phyloP scores from a whole-genome alignment of 495 filamentous ascomycete genomes.

The Penicillium silybi region DNA sequence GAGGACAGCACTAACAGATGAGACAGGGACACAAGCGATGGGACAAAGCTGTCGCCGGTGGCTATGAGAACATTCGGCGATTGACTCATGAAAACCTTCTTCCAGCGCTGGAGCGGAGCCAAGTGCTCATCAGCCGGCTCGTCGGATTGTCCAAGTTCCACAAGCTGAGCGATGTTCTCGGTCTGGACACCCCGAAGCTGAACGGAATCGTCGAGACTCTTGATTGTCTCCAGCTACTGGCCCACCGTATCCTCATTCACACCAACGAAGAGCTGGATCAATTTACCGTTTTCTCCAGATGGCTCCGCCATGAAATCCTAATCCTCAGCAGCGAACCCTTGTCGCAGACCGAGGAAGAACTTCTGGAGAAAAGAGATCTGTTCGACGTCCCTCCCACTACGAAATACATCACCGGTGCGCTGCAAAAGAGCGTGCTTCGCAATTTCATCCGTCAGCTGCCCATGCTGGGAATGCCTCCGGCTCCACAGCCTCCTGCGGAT shows the following conservation, averaged over 20 bases:
- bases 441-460: slow-evolving; percentile 43
- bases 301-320: slow-evolving; percentile 84
- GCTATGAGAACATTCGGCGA: slow-evolving; percentile 71
- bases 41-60: slow-evolving; percentile 78
- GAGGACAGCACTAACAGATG: slow-evolving; percentile 10
- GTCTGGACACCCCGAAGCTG: slow-evolving; percentile 56
- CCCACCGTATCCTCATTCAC: slow-evolving; percentile 65
- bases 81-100: slow-evolving; percentile 83
- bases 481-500: slow-evolving; percentile 22
- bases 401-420: slow-evolving; percentile 50
- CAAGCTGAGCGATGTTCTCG: slow-evolving; percentile 61
- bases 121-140: slow-evolving; percentile 76
- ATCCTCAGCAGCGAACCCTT: slow-evolving; percentile 43
- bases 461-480: slow-evolving; percentile 33
- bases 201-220: slow-evolving; percentile 65
- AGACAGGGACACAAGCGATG: slow-evolving; percentile 86
- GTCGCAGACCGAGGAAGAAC: slow-evolving; percentile 43
- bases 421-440: slow-evolving; percentile 45
- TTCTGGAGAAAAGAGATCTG: slow-evolving; percentile 42
- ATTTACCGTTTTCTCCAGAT: slow-evolving; percentile 75
- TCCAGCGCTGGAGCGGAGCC: slow-evolving; percentile 78
- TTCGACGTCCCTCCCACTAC: slow-evolving; percentile 46
- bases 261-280: slow-evolving; percentile 74
- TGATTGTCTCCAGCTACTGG: slow-evolving; percentile 66
- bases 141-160: slow-evolving; percentile 83